Evolutionary conservation across 2,329 filamentous ascomycete species (phyloP).

Genomic region (Didymella segeticola): DNA sequence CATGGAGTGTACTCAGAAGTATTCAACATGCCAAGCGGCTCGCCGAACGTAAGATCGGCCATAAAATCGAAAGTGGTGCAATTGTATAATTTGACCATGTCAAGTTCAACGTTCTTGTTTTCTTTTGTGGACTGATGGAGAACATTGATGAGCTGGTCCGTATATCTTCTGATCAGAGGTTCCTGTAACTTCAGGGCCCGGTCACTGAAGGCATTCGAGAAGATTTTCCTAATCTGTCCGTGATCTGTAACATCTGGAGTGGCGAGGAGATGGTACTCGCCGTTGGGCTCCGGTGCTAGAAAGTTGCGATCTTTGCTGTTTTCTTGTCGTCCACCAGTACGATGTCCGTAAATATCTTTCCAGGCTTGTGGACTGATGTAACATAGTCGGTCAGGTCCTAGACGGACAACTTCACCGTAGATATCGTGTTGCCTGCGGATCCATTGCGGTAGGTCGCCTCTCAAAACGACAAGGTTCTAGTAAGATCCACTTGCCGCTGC

Average conservation of each 20-base stretch:
- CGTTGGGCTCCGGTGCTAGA: slow-evolving; percentile 47
- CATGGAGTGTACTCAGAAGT: slow-evolving; percentile 41
- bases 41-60: slow-evolving; percentile 44
- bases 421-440: no score
- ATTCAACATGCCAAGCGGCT: slow-evolving; percentile 39
- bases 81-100: slow-evolving; percentile 4
- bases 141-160: slow-evolving; percentile 49
- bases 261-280: no score
- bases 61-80: slow-evolving; percentile 29
- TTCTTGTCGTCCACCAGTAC: no score
- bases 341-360: slow-evolving; percentile 51
- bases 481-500: no score
- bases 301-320: slow-evolving; percentile 42
- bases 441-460: no score
- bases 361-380: slow-evolving; percentile 46
- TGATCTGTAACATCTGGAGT: slow-evolving; percentile 46
- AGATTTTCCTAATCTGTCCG: slow-evolving; percentile 42
- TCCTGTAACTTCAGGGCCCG: slow-evolving; percentile 48
- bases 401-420: slow-evolving; percentile 50
- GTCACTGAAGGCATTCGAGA: slow-evolving; percentile 49
- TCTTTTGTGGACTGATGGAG: no score
- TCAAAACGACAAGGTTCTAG: no score
- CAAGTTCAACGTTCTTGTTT: no score
- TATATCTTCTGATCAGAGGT: slow-evolving; percentile 44
- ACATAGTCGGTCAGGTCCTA: slow-evolving; percentile 48